Base-by-base conservation (phyloP, 352 stramenopile genomes). In the Stephanocyclus meneghinianus region DNA sequence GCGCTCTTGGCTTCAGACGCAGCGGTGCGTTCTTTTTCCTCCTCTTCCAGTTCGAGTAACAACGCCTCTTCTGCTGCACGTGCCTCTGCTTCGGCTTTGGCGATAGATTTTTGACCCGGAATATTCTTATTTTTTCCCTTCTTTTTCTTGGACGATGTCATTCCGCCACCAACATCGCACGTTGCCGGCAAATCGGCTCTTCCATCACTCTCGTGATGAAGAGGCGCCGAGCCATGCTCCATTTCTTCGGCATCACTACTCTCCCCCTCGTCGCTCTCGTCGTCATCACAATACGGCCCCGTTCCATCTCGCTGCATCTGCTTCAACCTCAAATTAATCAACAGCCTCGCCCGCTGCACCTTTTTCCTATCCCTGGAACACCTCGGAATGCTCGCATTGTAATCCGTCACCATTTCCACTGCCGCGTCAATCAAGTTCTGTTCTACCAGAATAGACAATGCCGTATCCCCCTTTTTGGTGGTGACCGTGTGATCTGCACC, bases 391-490 rank as follows among this genome's bases (percentile, higher is more conserved):
- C 87, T 92, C 15, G 89, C 89, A 71, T 91, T 94, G 73, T 94
- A 92, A 74, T 90, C 82, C 8, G 89, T 91, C 21, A 94, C 89
- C 89, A 94, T 94, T 74, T 94, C 86, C 10, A 94, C 89, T 30
- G 89, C 89, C 3, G 89, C 86, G 83, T 94, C 89, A 63, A 94
- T 94, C 42, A 94, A 60, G 74, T 94, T 91, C 67, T 94, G 89
- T 71, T 94, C 89, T n/a, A 94, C 89, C 32, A 94, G 71, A 61
- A 94, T 94, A 30, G 87, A 89, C 5, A 94, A 78, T 26, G 89
- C 89, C 4, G 89, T 94, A 56, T 94, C 89, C 16, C 89, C 89
- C 62, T 94, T 94, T 69, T 94, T 94, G 16, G 89, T 94, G n/a
- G 89, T 92, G 9, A 94, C 89, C 37, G 85, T 94, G 68, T 94